Evolutionary conservation across 2,329 filamentous ascomycete species (phyloP).

Genomic region (Claviceps humidiphila): DNA sequence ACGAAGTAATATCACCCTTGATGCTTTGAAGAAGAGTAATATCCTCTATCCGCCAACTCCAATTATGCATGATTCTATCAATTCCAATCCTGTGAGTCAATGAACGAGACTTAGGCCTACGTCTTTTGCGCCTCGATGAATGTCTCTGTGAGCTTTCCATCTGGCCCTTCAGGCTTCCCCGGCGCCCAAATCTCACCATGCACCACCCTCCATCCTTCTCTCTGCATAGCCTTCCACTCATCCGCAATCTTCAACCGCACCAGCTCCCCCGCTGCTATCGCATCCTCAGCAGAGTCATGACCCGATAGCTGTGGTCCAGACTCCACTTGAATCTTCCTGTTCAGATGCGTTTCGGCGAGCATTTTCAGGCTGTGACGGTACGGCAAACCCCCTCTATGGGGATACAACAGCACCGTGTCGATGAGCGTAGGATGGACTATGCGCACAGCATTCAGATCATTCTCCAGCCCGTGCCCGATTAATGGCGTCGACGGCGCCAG

Average conservation of each 20-base stretch:
- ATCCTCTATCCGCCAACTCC: neutral
- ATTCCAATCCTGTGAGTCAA: neutral
- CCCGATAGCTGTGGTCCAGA: slow-evolving; percentile 39
- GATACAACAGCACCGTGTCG: slow-evolving; percentile 76
- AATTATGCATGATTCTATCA: neutral
- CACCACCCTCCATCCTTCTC: slow-evolving; percentile 52
- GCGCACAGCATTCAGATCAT: slow-evolving; percentile 77
- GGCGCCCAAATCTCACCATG: slow-evolving; percentile 34
- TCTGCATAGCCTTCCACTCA: slow-evolving; percentile 55
- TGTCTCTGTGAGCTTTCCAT: slow-evolving; percentile 21
- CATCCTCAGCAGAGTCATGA: slow-evolving; percentile 89
- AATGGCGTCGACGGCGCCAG: slow-evolving; percentile 68
- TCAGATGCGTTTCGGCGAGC: slow-evolving; percentile 57
- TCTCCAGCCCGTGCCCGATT: slow-evolving; percentile 88
- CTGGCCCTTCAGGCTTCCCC: slow-evolving; percentile 8
- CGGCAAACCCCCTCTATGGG: slow-evolving; percentile 64
- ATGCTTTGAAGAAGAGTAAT: neutral
- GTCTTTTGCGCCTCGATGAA: slow-evolving; percentile 20
- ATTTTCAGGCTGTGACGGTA: slow-evolving; percentile 64
- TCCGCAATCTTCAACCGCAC: slow-evolving; percentile 58
- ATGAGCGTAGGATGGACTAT: slow-evolving; percentile 75
- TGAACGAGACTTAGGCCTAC: neutral
- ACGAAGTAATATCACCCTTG: no score
- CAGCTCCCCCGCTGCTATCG: slow-evolving; percentile 75
- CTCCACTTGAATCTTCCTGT: slow-evolving; percentile 66